Conservation (phyloP, 2,329 filamentous ascomycete species). For the Fusarium pseudoanthophilum region DNA sequence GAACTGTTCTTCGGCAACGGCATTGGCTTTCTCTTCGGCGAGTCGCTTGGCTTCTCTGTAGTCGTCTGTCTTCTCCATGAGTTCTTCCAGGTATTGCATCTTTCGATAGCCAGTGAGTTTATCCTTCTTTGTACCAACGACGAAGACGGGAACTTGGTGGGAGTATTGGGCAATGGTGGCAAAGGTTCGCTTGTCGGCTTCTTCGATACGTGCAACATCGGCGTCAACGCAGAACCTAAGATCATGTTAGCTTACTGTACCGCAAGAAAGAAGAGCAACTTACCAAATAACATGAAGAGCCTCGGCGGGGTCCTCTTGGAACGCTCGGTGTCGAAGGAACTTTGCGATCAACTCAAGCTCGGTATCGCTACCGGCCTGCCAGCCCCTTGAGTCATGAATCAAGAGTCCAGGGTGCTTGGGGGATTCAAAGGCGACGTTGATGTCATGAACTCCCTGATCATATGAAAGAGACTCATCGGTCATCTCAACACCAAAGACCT, state of each 20-base stretch:
- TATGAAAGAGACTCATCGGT: constrained; percentile 40
- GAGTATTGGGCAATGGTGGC: constrained; percentile 43
- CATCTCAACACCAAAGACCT: constrained; percentile 44
- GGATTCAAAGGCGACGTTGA: constrained; percentile 42
- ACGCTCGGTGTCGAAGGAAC: constrained; percentile 41
- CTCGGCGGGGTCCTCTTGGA: constrained; percentile 41
- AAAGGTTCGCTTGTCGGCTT: constrained; percentile 43
- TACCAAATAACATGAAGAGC: constrained; percentile 43
- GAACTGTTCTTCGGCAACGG: constrained; percentile 38
- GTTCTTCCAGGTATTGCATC: constrained; percentile 31
- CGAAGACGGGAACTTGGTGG: constrained; percentile 42
- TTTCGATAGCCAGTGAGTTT: constrained; percentile 40
- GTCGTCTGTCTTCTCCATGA: constrained; percentile 42
- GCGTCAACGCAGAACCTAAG: constrained; percentile 42
- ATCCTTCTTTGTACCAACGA: constrained; percentile 43
- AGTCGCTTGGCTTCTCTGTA: constrained; percentile 41
- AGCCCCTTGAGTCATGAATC: constrained; percentile 42
- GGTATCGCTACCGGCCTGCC: constrained; percentile 41
- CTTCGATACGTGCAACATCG: constrained; percentile 42
- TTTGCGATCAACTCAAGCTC: constrained; percentile 43
- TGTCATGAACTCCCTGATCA: constrained; percentile 42
- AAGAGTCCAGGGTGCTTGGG: constrained; percentile 40
- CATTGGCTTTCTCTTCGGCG: constrained; percentile 37
- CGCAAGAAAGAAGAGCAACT: accelerated
- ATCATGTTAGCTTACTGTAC: neutral